Conservation (phyloP, 306 rosid species). For the Prunus salicina region DNA sequence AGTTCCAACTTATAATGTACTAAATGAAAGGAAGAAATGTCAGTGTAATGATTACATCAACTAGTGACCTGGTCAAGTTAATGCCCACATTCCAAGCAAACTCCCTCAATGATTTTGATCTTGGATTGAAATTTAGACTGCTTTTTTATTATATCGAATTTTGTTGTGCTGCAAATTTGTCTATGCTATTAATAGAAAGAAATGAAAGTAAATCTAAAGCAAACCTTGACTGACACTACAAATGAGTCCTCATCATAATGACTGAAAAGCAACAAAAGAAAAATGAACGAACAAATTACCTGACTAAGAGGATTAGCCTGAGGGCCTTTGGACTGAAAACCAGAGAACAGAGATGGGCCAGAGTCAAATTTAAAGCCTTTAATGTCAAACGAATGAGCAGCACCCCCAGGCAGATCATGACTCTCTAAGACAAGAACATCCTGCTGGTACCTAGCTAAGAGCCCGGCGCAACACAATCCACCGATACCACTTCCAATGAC, state of each 20-base stretch:
- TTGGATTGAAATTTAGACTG: too few species aligned
- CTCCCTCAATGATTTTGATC: too few species aligned
- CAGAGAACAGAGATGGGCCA: conserved; percentile 86
- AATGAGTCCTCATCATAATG: neutral
- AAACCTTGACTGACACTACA: neutral
- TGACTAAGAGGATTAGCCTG: conserved; percentile 92
- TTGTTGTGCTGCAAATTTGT: too few species aligned
- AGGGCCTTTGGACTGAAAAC: conserved; percentile 88
- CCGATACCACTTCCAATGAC: conserved; percentile 90
- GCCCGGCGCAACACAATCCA: conserved; percentile 78
- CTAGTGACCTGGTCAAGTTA: too few species aligned
- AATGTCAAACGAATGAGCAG: conserved; percentile 78
- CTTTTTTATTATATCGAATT: too few species aligned
- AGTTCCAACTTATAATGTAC: too few species aligned
- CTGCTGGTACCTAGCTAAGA: conserved; percentile 71
- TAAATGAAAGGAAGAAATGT: too few species aligned
- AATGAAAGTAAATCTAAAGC: neutral
- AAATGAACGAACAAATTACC: conserved; percentile 22
- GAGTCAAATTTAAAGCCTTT: conserved; percentile 85
- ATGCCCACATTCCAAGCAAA: too few species aligned
- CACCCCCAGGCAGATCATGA: conserved; percentile 83
- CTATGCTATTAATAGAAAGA: too few species aligned
- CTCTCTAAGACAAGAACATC: conserved; percentile 84
- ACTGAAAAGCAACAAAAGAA: neutral
- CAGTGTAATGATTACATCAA: too few species aligned